phyloP scores from a whole-genome alignment of 78 protist species.

The Dictyostelium citrinum region DNA sequence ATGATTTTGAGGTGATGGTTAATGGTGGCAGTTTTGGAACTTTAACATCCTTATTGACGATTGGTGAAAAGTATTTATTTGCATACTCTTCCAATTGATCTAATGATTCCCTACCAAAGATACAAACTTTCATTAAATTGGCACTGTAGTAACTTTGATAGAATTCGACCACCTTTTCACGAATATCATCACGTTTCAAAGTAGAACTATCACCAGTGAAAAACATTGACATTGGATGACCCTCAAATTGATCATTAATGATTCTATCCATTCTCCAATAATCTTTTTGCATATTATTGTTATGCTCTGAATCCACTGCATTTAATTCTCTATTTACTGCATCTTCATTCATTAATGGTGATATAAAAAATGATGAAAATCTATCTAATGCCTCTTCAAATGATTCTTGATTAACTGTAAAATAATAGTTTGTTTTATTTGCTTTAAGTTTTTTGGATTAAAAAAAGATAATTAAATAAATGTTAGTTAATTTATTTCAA shows the following conservation, averaged over 20 bases:
- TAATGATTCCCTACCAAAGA: constrained; percentile 46
- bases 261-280: not conserved
- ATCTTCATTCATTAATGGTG: constrained; percentile 30
- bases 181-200: constrained; percentile 1
- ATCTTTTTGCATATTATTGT: constrained; percentile 23
- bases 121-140: constrained; percentile 33
- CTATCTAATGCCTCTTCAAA: constrained; percentile 69
- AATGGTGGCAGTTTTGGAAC: not conserved
- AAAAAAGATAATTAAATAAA: too few relatives aligned
- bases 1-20: not conserved
- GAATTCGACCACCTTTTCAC: constrained; percentile 21
- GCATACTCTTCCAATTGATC: constrained; percentile 41
- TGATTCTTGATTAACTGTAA: constrained; percentile 14
- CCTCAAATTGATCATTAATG: not conserved
- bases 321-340: constrained; percentile 71
- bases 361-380: constrained; percentile 76
- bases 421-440: constrained; percentile 43
- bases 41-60: constrained; percentile 22
- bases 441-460: not conserved
- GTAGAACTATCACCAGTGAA: constrained; percentile 40
- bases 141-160: constrained; percentile 50
- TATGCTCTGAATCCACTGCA: constrained; percentile 66
- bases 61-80: not conserved
- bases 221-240: constrained; percentile 42
- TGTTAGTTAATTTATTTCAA: too few relatives aligned